Base-by-base conservation (phyloP, 1,139 yeast genomes). In the Debaryomycetaceae sp. region DNA sequence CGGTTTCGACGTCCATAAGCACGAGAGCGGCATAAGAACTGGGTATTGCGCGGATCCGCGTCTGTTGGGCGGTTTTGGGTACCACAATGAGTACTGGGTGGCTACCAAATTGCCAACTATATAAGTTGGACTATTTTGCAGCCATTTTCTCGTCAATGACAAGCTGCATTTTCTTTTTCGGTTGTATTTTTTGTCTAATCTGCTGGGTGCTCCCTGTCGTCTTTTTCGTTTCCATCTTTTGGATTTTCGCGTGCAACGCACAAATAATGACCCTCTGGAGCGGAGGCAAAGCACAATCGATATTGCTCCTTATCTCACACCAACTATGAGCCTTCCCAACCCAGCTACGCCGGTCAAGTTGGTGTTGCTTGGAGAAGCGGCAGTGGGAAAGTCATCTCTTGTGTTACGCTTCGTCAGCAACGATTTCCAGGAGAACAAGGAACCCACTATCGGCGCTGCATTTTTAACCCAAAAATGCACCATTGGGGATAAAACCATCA, bases 401-500 rank as follows among this genome's bases (percentile, higher is more conserved):
- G 97, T 91, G 25, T 68, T 91, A 48, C 74, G 98, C 44, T 91
- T 91, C 58, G 97, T 91, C 20, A 80, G 91, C 44, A 88, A 91
- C 56, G 97, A 91, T 52, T 91, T 91, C 60, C 96, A 91, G 57
- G 97, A 89, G 56, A 91, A 91, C 58, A 89, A 89, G 57, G 83
- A 89, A 51, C 98, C 98, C 24, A 91, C 98, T 2, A 89, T 91
- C 46, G 98, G 98, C 10, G 98, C 98, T 4, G 98, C 97, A 1
- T 91, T 91, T 52, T 65, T 91, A 38, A 91, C 98, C 20, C 97
- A 91, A 56, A 81, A 93, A 53, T 93, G 96, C 52, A 81, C 89
- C 22, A 81, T 91, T 46, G 93, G 93, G 23, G 88, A 84, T 42
- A 77, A 84, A 44, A 84, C 94, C 11, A 88, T 91, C 52, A 91